Base-by-base conservation (phyloP, 176 grass and related monocot species). In the Rhynchospora pubera region DNA sequence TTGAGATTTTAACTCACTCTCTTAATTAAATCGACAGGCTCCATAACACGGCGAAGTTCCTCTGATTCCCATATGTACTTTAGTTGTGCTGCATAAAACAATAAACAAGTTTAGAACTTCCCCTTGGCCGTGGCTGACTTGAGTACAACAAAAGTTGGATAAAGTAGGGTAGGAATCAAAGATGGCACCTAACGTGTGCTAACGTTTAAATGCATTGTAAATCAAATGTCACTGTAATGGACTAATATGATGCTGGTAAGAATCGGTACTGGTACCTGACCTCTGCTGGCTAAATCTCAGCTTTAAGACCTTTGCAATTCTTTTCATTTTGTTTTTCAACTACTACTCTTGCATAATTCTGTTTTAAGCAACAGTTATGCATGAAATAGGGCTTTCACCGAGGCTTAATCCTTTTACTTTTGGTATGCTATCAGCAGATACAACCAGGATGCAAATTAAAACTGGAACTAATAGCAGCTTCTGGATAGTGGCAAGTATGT, bases 1-100 rank as follows among this genome's bases (percentile, higher is more conserved):
- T 55, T 13, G 18, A 76, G 22, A 74, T 26, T 32, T 55, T 56
- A 56, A 79, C 90, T 84, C 93, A 98, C 90, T 88, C 96, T 91
- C 83, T 70, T 93, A 46, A 98, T 94, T 79, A 98, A 89, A 88
- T 94, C 90, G 45, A 88, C 74, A 66, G 96, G 96, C 65, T 98
- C 96, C 90, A 93, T 88, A 43, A 93, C 87, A 79, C 76, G 87
- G 0, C 90, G 89, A 65, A 93, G 67, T 72, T 98, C 92, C 78
- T 94, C 92, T 1, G 90, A 98, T 78, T 98, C 92, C 90, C 86
- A 91, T 80, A 98, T 91, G 9, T 88, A 98, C 34, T 78, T 69
- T 43, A 98, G 63, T 84, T 93, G 92, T 53, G 85, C 92, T 98
- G 80, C 80, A 86, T 13, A 73, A 85, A n/a, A 77, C 65, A 69